These are phyloP conservation scores for Vanrija sp. DNA, from an alignment of 1,284 basidiomycete genomes.

Conservation along the genomic window DNA sequence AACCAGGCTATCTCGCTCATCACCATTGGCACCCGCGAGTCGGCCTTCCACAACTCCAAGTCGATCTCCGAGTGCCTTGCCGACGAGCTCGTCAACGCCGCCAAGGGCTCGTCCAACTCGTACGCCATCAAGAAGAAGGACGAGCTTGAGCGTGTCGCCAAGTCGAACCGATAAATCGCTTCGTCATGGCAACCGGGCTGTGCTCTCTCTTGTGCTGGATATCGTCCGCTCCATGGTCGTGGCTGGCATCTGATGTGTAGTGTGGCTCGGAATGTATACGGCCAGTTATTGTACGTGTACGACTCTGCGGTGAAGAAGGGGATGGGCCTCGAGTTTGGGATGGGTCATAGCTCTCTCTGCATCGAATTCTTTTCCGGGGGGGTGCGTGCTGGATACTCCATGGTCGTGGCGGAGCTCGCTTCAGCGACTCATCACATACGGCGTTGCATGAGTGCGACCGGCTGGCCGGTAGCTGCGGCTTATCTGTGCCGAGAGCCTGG, in stretches of 20 bases:
- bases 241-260: not conserved
- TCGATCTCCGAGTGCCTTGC: slow-evolving; percentile 98
- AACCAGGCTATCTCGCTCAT: slow-evolving; percentile 96
- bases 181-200: slow-evolving; percentile 7
- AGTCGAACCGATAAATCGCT: slow-evolving; percentile 85
- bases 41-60: slow-evolving; percentile 99
- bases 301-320: slow-evolving; percentile 20
- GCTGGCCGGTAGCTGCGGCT: not conserved
- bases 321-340: slow-evolving; percentile 10
- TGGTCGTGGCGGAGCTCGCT: not conserved
- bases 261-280: slow-evolving; percentile 7
- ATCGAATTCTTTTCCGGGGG: slow-evolving; percentile 16
- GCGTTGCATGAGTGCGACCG: not conserved
- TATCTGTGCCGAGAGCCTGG: not conserved
- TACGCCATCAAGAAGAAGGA: slow-evolving; percentile 85
- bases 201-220: slow-evolving; percentile 1
- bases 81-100: slow-evolving; percentile 99
- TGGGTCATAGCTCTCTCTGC: slow-evolving; percentile 23
- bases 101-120: slow-evolving; percentile 99
- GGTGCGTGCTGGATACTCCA: not conserved
- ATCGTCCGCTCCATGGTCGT: not conserved
- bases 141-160: slow-evolving; percentile 95
- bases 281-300: slow-evolving; percentile 16
- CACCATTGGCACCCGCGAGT: slow-evolving; percentile 96
- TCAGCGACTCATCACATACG: not conserved